Conservation (phyloP, 2,329 filamentous ascomycete genomes). For the Nigrograna mackinnonii region DNA sequence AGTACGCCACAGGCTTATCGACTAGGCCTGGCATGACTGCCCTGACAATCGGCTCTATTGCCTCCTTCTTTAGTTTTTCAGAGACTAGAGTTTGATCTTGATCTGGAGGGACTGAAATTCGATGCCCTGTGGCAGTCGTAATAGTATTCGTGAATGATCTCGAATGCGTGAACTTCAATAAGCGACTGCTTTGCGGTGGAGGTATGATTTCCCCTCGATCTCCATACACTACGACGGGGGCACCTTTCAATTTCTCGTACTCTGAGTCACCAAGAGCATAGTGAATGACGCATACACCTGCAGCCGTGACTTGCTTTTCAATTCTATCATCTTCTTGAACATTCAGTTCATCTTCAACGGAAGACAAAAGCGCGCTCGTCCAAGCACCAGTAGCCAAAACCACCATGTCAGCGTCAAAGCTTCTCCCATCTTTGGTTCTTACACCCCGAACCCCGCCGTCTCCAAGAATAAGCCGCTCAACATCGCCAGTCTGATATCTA, state of each 20-base stretch:
- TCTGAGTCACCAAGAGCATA: conserved; percentile 57
- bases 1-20: conserved; percentile 42
- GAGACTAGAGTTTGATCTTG: conserved; percentile 49
- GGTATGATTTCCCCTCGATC: conserved; percentile 53
- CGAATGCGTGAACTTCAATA: conserved; percentile 66
- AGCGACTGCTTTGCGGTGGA: conserved; percentile 48
- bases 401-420: conserved; percentile 56
- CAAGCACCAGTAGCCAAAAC: conserved; percentile 61
- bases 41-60: conserved; percentile 6
- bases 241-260: conserved; percentile 50
- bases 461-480: conserved; percentile 47
- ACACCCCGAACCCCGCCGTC: conserved; percentile 51
- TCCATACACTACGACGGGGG: conserved; percentile 59
- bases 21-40: conserved; percentile 38
- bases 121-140: conserved; percentile 50
- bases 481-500: conserved; percentile 48
- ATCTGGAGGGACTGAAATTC: conserved; percentile 57
- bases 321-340: conserved; percentile 44
- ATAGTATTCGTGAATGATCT: conserved; percentile 61
- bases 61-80: conserved; percentile 1
- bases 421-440: conserved; percentile 49
- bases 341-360: conserved; percentile 51
- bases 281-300: conserved; percentile 63
- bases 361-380: conserved; percentile 57
- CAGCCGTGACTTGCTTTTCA: conserved; percentile 59